Percentiles rank a stretch among this genome's conserved stretches.
phyloP scores from a whole-genome alignment of 148 eudicot species.

The Persicaria maculosa region DNA sequence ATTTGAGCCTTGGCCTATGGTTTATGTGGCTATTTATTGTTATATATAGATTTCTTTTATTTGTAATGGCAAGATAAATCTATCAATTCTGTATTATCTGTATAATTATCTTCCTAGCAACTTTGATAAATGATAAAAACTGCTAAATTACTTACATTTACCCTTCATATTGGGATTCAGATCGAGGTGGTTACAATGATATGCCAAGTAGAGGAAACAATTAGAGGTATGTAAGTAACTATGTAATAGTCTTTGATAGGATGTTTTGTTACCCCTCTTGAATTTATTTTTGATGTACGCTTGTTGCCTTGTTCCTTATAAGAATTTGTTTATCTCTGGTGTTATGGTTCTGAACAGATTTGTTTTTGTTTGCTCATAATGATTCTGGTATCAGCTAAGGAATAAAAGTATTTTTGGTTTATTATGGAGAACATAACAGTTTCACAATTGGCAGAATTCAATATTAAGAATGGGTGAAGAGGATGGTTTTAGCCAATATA shows the following conservation, averaged over 20 bases:
- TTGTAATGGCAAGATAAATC: neutral
- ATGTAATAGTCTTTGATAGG: neutral
- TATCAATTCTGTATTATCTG: neutral
- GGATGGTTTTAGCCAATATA: neutral
- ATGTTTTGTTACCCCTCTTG: neutral
- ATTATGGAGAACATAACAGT: neutral
- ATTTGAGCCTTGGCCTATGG: neutral
- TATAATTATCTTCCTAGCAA: neutral
- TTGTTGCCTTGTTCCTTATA: neutral
- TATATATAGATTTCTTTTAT: neutral
- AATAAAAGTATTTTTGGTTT: neutral
- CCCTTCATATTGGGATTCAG: slow-evolving; percentile 71
- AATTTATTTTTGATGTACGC: neutral
- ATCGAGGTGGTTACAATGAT: slow-evolving; percentile 70
- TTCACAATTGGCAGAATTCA: neutral
- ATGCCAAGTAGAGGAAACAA: slow-evolving; percentile 38
- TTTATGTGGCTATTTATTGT: neutral
- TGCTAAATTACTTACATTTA: neutral
- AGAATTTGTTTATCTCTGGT: neutral
- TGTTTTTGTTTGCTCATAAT: neutral
- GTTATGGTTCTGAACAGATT: neutral
- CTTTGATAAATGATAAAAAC: neutral
- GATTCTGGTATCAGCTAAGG: neutral
- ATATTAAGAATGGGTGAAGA: neutral
- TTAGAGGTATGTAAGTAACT: slow-evolving; percentile 47